Conservation (phyloP, 148 eudicot species). For the Rhododendron henanense region DNA sequence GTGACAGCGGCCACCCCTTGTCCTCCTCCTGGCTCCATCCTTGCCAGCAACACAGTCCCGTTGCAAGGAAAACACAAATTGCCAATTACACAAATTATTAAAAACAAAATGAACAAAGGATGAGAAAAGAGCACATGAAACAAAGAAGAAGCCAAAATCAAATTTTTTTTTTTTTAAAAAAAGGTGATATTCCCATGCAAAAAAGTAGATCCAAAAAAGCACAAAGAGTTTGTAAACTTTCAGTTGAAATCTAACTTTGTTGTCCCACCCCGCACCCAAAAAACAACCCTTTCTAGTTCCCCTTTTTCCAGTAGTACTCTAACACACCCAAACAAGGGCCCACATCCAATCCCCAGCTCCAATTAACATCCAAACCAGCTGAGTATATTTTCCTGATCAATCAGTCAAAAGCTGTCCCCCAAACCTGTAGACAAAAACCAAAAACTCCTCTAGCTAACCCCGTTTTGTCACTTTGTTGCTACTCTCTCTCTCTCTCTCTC, state of each 20-base stretch:
- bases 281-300: slow-evolving; percentile 12
- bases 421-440: slow-evolving; percentile 11
- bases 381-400: neutral
- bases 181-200: neutral
- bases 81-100: neutral
- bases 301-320: neutral
- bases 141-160: neutral
- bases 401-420: slow-evolving; percentile 19
- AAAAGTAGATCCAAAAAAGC: slow-evolving; percentile 1
- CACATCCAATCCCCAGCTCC: slow-evolving; percentile 4
- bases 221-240: slow-evolving; percentile 8
- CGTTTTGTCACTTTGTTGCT: slow-evolving; percentile 20
- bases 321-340: slow-evolving; percentile 2
- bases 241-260: slow-evolving; percentile 27
- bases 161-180: neutral
- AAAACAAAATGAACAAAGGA: neutral
- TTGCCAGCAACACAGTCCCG: neutral
- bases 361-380: slow-evolving; percentile 7
- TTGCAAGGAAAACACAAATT: no score
- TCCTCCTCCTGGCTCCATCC: no score
- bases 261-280: slow-evolving; percentile 18
- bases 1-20: no score
- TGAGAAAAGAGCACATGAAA: neutral
- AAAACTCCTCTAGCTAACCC: neutral
- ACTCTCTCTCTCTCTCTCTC: neutral